A percentile compares a stretch with the other conserved stretches of the same genome.
These are phyloP conservation scores for Cnidoscolus chayamansa DNA, from an alignment of 441 rosid species.

Conservation along the genomic window DNA sequence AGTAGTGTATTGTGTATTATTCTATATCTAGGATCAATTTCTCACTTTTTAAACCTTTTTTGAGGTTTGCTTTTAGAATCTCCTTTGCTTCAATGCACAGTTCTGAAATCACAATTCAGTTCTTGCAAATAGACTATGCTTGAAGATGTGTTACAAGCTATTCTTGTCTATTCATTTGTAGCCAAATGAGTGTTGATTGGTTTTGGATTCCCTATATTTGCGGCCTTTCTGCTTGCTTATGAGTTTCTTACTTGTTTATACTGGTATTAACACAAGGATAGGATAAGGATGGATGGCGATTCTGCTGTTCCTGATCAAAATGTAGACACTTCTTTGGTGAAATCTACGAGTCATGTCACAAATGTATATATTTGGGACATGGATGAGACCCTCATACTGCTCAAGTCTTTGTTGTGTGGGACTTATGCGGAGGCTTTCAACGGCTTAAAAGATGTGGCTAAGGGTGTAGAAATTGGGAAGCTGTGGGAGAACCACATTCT, in stretches of 20 bases:
- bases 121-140: not conserved
- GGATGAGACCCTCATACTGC: slow-evolving; percentile 93
- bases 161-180: not conserved
- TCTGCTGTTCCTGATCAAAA: slow-evolving; percentile 25
- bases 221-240: not conserved
- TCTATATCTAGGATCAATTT: not conserved
- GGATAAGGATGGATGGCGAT: slow-evolving; percentile 33
- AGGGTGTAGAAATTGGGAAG: slow-evolving; percentile 69
- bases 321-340: slow-evolving; percentile 20
- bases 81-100: not conserved
- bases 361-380: slow-evolving; percentile 83
- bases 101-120: not conserved
- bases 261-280: not conserved
- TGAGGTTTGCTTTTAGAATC: not conserved
- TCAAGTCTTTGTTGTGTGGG: slow-evolving; percentile 73
- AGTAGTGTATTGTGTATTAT: not conserved
- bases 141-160: too few species aligned
- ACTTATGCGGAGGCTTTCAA: slow-evolving; percentile 54
- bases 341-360: slow-evolving; percentile 29
- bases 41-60: not conserved
- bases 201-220: not conserved
- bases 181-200: not conserved
- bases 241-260: not conserved
- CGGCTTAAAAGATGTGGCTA: slow-evolving; percentile 59
- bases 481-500: slow-evolving; percentile 86